phyloP scores from a whole-genome alignment of 352 stramenopile species.

The Phytophthora cactorum region DNA sequence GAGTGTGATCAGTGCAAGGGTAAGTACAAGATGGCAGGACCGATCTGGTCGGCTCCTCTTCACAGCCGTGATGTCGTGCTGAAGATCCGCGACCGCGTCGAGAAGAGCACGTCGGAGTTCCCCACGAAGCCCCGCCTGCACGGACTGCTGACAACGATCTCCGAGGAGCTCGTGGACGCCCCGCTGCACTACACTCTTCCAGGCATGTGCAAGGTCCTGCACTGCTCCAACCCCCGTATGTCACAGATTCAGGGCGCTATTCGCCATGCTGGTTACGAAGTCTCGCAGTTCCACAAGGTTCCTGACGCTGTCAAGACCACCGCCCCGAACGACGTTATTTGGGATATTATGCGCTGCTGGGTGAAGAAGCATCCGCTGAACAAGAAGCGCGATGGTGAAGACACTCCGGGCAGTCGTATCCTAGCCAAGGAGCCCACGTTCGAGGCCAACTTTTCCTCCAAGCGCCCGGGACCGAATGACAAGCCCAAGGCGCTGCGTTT shows the following conservation, averaged over 20 bases:
- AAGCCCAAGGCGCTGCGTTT: slow-evolving; percentile 94
- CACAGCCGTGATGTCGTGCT: slow-evolving; percentile 93
- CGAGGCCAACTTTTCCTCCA: slow-evolving; percentile 86
- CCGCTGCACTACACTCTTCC: slow-evolving; percentile 98
- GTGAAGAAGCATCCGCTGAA: slow-evolving; percentile 94
- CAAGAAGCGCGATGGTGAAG: slow-evolving; percentile 85
- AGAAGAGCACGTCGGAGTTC: slow-evolving; percentile 85
- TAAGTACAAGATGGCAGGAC: slow-evolving; percentile 94
- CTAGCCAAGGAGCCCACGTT: slow-evolving; percentile 84
- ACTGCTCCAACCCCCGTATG: slow-evolving; percentile 95
- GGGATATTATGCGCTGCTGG: slow-evolving; percentile 98
- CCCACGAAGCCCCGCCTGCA: slow-evolving; percentile 93
- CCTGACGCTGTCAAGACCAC: slow-evolving; percentile 98
- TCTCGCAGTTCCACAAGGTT: slow-evolving; percentile 98
- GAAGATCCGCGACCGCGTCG: slow-evolving; percentile 82
- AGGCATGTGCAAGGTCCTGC: slow-evolving; percentile 92
- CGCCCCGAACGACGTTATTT: slow-evolving; percentile 97
- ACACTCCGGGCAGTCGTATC: slow-evolving; percentile 86
- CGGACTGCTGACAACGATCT: slow-evolving; percentile 95
- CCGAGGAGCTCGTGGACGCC: slow-evolving; percentile 95
- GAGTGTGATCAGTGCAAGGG: slow-evolving; percentile 83
- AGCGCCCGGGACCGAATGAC: slow-evolving; percentile 64
- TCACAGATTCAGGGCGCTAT: slow-evolving; percentile 94
- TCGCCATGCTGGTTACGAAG: slow-evolving; percentile 95
- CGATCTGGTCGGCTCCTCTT: slow-evolving; percentile 97